A percentile compares a stretch with the other conserved stretches of the same genome.
Conservation (phyloP, 75 land plant genomes). For the Ceratopteris richardii region DNA sequence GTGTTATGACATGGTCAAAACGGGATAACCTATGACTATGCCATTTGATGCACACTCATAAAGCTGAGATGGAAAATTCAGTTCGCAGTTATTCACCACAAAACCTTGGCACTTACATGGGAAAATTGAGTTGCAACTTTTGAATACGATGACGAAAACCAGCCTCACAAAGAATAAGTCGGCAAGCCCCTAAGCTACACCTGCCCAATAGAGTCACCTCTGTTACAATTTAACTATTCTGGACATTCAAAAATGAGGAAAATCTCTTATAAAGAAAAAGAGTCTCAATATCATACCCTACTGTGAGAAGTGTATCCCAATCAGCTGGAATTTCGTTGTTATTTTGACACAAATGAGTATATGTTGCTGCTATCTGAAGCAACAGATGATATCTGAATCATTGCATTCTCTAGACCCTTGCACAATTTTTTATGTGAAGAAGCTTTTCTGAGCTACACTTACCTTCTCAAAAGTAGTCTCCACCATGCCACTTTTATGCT, state of each 20-base stretch:
- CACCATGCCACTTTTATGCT: conserved; percentile 67
- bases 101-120: conserved; percentile 39
- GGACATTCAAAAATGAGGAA: too few relatives aligned
- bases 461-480: conserved; percentile 96
- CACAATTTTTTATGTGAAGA: too few relatives aligned
- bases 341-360: conserved; percentile 45
- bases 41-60: too few relatives aligned
- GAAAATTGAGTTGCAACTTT: conserved; percentile 88
- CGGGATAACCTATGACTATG: too few relatives aligned
- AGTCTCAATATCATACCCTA: conserved; percentile 46
- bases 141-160: conserved; percentile 75
- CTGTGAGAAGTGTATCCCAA: conserved; percentile 56
- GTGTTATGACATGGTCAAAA: too few relatives aligned
- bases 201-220: conserved; percentile 22
- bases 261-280: too few relatives aligned
- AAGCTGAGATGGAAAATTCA: too few relatives aligned
- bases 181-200: conserved; percentile 78
- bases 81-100: background rate
- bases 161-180: conserved; percentile 75
- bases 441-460: background rate
- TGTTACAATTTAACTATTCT: background rate
- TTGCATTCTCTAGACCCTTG: too few relatives aligned
- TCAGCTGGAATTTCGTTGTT: conserved; percentile 66
- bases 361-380: conserved; percentile 59
- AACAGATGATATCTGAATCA: too few relatives aligned